Evolutionary conservation across 495 filamentous ascomycete species (phyloP).

Genomic region (Aspergillus wentii): DNA sequence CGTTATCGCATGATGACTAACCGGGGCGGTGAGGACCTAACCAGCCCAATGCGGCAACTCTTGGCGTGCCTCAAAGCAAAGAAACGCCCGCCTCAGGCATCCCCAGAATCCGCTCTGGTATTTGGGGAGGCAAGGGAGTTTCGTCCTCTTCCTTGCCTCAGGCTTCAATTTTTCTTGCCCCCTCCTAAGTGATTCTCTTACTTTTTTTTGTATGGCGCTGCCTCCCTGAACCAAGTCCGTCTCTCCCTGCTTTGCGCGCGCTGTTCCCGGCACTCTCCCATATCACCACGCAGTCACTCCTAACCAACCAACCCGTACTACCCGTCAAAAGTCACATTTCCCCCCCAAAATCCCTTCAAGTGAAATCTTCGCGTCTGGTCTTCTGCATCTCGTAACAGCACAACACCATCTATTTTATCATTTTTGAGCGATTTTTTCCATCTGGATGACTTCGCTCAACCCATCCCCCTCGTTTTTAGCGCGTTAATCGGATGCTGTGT

Average conservation of each 20-base stretch:
- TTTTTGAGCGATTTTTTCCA: slow-evolving; percentile 43
- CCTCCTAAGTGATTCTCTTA: too few species aligned
- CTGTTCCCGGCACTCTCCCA: slow-evolving; percentile 15
- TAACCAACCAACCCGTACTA: slow-evolving; percentile 15
- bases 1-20: slow-evolving; percentile 7
- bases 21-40: slow-evolving; percentile 4
- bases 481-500: slow-evolving; percentile 58
- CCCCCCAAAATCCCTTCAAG: slow-evolving; percentile 30
- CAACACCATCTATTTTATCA: slow-evolving; percentile 52
- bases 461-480: slow-evolving; percentile 40
- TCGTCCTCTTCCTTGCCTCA: slow-evolving; percentile 5
- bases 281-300: slow-evolving; percentile 4
- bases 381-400: slow-evolving; percentile 39
- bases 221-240: too few species aligned
- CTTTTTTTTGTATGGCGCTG: too few species aligned
- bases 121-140: slow-evolving; percentile 3
- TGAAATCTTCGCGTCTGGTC: slow-evolving; percentile 33
- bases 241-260: too few species aligned
- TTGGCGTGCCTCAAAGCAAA: too few species aligned
- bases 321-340: slow-evolving; percentile 12
- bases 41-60: too few species aligned
- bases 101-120: too few species aligned
- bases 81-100: too few species aligned
- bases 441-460: slow-evolving; percentile 47
- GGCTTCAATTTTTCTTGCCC: background rate